A percentile compares a stretch with the other conserved stretches of the same genome.
These are phyloP conservation scores for Lentinula guzmanii DNA, from an alignment of 768 basidiomycete genomes.

Conservation along the genomic window DNA sequence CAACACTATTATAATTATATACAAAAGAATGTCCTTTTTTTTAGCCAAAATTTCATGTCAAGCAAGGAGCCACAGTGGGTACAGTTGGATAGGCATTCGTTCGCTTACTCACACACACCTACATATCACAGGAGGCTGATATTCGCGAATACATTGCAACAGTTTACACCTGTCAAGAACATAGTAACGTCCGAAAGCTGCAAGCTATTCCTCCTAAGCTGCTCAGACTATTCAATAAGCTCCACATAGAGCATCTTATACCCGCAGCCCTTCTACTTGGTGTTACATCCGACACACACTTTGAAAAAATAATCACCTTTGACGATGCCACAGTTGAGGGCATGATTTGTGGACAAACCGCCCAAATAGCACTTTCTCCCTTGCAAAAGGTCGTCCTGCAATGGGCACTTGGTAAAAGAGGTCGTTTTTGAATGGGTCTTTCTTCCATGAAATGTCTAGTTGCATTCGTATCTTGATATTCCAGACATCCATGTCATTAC, in stretches of 20 bases:
- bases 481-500: too few relatives aligned
- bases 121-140: background rate
- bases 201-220: background rate
- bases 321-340: background rate
- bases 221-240: background rate
- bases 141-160: background rate
- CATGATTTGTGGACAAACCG: background rate
- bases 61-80: background rate
- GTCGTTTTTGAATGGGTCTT: background rate
- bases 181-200: background rate
- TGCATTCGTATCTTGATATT: too few relatives aligned
- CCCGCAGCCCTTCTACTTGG: background rate
- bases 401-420: background rate
- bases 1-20: background rate
- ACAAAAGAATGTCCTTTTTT: background rate
- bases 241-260: background rate
- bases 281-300: background rate
- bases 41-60: background rate
- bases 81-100: too few relatives aligned
- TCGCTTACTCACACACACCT: background rate
- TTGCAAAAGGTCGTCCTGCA: background rate
- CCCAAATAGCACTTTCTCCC: background rate
- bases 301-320: background rate
- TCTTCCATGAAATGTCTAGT: too few relatives aligned
- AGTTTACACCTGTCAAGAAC: background rate